Base-by-base conservation (phyloP, 1,139 yeast genomes). In the Candida freyschussii region DNA sequence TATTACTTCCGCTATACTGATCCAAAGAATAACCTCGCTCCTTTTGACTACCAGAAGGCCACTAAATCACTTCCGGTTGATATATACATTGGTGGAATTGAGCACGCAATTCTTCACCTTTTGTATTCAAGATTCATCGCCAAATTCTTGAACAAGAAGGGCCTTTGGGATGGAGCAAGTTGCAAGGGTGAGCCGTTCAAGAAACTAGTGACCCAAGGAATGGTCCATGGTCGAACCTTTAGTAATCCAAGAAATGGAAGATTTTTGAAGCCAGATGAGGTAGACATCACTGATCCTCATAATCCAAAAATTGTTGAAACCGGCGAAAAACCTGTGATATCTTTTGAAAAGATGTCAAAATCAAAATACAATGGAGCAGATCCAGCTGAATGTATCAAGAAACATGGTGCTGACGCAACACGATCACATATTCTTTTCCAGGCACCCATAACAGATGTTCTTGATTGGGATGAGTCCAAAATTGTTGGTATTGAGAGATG, bases 361-460 rank as follows among this genome's bases (percentile, higher is more conserved):
- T 87, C 96, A 1, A 91, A 91, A 53, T 77, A 77, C 52, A 91
- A 91, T 52, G 98, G 98, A 12, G 95, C 85, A 4, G 95, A 89
- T 52, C 97, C 97, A 0, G 74, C 69, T 1, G 73, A 71, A 37
- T 83, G 91, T 46, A 87, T 91, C 19, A 55, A 53, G n/a, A 67
- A 65, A 27, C 85, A 85, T 56, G 98, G 98, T 3, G 89, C 96
- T 2, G 98, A 91, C 63, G 89, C 96, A 0, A 83, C 91, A 0
- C 70, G 98, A 41, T 97, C 97, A 0, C 96, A 89, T 51, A 75
- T 91, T 46, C 59, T 91, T n/a, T 91, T 91, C 63, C 95, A 80
- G 55, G 96, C 97, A 0, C 96, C 97, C 2, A 74, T 89, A 4
- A 62, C 72, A 1, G 96, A 87, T 47, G 75, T 79, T 4, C 65